Conservation (phyloP, 139 green algal species). For the Closterium sp. region DNA sequence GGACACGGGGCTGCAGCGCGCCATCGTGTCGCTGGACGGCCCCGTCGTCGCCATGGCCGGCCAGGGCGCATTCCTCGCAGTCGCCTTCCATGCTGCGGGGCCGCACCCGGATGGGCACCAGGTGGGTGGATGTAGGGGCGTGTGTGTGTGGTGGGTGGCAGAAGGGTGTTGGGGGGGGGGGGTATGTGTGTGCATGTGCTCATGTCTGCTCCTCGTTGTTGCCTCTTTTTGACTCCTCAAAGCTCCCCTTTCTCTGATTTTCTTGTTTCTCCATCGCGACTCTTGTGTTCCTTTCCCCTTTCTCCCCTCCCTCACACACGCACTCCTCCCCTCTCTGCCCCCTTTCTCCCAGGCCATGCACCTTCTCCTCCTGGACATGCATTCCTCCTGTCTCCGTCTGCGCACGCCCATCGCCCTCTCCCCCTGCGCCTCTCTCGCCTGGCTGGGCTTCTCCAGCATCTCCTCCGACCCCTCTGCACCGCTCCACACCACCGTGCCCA, state of each 20-base stretch:
- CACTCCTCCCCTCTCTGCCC: background rate
- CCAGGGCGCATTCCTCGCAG: conserved; percentile 32
- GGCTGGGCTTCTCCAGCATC: conserved; percentile 70
- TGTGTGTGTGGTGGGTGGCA: too few relatives aligned
- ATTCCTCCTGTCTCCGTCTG: background rate
- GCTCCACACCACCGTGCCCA: background rate
- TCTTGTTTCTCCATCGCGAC: background rate
- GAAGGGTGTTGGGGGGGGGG: background rate
- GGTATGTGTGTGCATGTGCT: background rate
- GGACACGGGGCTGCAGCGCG: conserved; percentile 49
- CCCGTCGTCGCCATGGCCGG: conserved; percentile 31
- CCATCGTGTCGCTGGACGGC: conserved; percentile 2
- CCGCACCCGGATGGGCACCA: conserved; percentile 22
- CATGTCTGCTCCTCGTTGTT: background rate
- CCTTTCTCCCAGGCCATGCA: background rate
- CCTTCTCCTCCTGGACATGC: background rate
- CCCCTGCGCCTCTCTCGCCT: conserved; percentile 60
- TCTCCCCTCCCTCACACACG: background rate
- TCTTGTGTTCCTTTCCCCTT: conserved; percentile 3
- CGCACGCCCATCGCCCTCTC: conserved; percentile 59
- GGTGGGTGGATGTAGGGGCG: background rate
- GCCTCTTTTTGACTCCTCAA: background rate
- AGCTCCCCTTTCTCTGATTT: too few relatives aligned
- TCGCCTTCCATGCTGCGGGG: conserved; percentile 33
- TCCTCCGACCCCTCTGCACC: background rate